phyloP scores from a whole-genome alignment of 164 flowering plant species.

The Piper longum region DNA sequence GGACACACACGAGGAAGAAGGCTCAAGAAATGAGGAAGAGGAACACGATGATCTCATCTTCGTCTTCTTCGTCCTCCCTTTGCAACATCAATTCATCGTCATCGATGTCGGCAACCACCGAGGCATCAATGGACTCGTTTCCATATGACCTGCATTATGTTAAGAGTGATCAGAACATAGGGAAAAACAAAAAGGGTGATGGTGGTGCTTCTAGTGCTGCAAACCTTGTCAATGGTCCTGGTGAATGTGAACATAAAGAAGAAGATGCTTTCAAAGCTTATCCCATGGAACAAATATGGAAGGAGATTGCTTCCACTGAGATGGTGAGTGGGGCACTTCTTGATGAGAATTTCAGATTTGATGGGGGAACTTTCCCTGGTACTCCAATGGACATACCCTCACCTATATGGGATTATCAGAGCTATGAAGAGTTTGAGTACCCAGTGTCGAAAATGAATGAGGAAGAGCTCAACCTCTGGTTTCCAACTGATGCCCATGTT shows the following conservation, averaged over 20 bases:
- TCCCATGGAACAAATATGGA: slow-evolving; percentile 95
- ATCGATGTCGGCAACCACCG: slow-evolving; percentile 9
- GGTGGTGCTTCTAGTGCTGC: background rate
- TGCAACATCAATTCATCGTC: slow-evolving; percentile 15
- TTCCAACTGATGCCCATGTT: slow-evolving; percentile 22
- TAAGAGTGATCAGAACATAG: background rate
- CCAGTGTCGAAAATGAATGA: slow-evolving; percentile 50
- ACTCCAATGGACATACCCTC: slow-evolving; percentile 33
- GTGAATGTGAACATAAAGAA: background rate
- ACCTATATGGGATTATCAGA: slow-evolving; percentile 51
- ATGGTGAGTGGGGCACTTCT: slow-evolving; percentile 14
- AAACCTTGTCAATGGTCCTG: background rate
- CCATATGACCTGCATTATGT: background rate
- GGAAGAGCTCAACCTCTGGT: slow-evolving; percentile 36
- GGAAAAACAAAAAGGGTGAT: background rate
- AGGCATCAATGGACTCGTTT: slow-evolving; percentile 11
- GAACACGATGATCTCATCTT: slow-evolving; percentile 13
- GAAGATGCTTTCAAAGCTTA: slow-evolving; percentile 20
- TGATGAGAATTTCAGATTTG: slow-evolving; percentile 12
- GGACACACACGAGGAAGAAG: slow-evolving; percentile 83
- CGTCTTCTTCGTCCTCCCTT: slow-evolving; percentile 29
- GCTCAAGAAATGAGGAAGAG: slow-evolving; percentile 61
- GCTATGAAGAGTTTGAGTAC: slow-evolving; percentile 10
- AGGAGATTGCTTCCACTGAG: slow-evolving; percentile 49
- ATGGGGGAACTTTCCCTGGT: slow-evolving; percentile 19